Conservation (phyloP, 2,329 filamentous ascomycete species). For the Cladosporium sp. region DNA sequence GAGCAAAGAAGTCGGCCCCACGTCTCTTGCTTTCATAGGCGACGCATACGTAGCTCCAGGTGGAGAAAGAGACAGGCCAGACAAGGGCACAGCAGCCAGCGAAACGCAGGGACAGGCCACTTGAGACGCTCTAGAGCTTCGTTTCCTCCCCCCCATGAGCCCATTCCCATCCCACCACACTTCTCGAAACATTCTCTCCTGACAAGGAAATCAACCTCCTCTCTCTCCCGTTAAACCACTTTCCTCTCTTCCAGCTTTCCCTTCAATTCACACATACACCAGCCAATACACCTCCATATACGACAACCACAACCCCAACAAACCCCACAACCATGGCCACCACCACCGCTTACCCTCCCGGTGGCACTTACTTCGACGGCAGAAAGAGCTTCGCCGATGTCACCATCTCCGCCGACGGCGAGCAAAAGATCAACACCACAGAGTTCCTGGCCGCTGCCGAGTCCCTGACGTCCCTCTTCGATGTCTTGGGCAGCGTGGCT, state of each 20-base stretch:
- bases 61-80: too few relatives aligned
- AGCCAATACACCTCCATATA: not conserved
- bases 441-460: constrained; percentile 91
- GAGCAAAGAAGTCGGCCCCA: too few relatives aligned
- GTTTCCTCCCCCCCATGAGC: too few relatives aligned
- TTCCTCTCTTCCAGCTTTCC: not conserved
- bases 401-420: constrained; percentile 65
- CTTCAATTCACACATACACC: not conserved
- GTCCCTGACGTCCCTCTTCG: constrained; percentile 78
- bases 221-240: not conserved
- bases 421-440: constrained; percentile 67
- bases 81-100: too few relatives aligned
- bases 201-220: too few relatives aligned
- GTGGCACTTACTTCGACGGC: constrained; percentile 78
- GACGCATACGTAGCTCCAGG: too few relatives aligned
- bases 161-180: too few relatives aligned
- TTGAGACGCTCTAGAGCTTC: too few relatives aligned
- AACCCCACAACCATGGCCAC: constrained; percentile 18
- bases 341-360: constrained; percentile 45
- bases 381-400: constrained; percentile 85
- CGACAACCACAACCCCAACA: not conserved
- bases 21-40: too few relatives aligned
- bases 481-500: constrained; percentile 62
- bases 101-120: too few relatives aligned
- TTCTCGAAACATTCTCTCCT: too few relatives aligned